Evolutionary conservation across 768 basidiomycete genomes (phyloP).

Genomic region (Gloeopeniophorella convolvens): DNA sequence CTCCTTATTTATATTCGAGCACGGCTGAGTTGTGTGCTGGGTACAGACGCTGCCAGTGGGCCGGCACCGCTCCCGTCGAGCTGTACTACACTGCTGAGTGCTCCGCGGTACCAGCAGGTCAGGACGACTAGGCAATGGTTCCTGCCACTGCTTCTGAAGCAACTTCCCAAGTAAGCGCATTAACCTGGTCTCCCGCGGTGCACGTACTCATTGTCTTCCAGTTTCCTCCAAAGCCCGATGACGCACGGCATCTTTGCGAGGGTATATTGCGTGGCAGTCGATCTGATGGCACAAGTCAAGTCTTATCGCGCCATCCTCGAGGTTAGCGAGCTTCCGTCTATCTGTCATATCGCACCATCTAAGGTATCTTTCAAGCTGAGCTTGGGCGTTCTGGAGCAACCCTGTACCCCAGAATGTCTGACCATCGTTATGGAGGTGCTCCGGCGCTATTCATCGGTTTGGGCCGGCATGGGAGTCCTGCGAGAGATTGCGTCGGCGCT

Average conservation of each 20-base stretch:
- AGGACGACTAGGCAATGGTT: slow-evolving; percentile 67
- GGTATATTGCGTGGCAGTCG: slow-evolving; percentile 50
- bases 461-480: slow-evolving; percentile 69
- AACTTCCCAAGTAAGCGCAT: slow-evolving; percentile 45
- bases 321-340: slow-evolving; percentile 32
- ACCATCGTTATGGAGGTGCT: slow-evolving; percentile 63
- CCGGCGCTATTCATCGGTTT: slow-evolving; percentile 64
- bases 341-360: no score
- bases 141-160: slow-evolving; percentile 57
- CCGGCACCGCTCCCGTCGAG: slow-evolving; percentile 26
- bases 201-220: neutral
- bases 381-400: slow-evolving; percentile 43
- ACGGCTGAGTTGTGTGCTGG: no score
- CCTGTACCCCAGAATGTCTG: slow-evolving; percentile 46
- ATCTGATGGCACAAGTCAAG: slow-evolving; percentile 53
- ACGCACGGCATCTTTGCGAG: slow-evolving; percentile 35
- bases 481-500: slow-evolving; percentile 51
- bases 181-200: neutral
- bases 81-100: slow-evolving; percentile 43
- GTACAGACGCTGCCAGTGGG: slow-evolving; percentile 1
- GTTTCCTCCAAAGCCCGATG: slow-evolving; percentile 3
- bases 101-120: slow-evolving; percentile 71
- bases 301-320: slow-evolving; percentile 68
- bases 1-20: neutral
- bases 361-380: slow-evolving; percentile 31